A percentile compares a stretch with the other conserved stretches of the same genome.
phyloP scores from a whole-genome alignment of 495 filamentous ascomycete species.

The Aspergillus egyptiacus region DNA sequence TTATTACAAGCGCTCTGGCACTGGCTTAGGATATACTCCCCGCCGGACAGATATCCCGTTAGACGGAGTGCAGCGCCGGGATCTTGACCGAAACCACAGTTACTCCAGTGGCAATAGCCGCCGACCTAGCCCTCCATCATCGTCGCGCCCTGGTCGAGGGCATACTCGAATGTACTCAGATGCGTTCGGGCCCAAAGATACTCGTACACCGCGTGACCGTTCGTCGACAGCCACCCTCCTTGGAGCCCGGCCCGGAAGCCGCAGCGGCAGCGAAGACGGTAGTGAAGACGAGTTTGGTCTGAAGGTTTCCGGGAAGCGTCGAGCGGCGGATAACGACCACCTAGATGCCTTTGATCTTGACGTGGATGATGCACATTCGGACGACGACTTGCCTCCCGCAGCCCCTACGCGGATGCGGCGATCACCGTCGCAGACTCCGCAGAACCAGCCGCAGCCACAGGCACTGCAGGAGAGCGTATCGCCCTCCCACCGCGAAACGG shows the following conservation, averaged over 20 bases:
- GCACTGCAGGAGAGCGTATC: conserved; percentile 29
- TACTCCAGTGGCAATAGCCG: conserved; percentile 54
- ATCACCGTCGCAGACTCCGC: conserved; percentile 47
- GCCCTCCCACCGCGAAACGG: conserved; percentile 26
- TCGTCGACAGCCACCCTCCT: conserved; percentile 38
- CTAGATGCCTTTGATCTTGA: conserved; percentile 46
- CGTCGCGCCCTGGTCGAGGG: conserved; percentile 39
- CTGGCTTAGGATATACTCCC: conserved; percentile 70
- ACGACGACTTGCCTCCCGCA: conserved; percentile 49
- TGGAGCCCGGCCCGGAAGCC: conserved; percentile 41
- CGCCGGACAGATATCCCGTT: conserved; percentile 53
- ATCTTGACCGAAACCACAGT: conserved; percentile 29
- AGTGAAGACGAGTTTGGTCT: conserved; percentile 51
- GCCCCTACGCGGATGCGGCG: conserved; percentile 45
- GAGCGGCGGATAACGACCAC: conserved; percentile 54
- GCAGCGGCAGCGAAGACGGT: conserved; percentile 37
- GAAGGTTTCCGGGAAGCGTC: conserved; percentile 45
- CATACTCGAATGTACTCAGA: conserved; percentile 53
- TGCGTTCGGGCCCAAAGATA: conserved; percentile 45
- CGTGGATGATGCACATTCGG: conserved; percentile 35
- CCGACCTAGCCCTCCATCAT: conserved; percentile 43
- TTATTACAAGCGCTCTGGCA: conserved; percentile 69
- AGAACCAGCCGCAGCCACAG: conserved; percentile 38
- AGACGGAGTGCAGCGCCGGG: conserved; percentile 37
- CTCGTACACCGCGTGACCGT: conserved; percentile 35